Percentiles rank a stretch among this genome's conserved stretches.
These are phyloP conservation scores for Wickerhamia fluorescens DNA, from an alignment of 805 yeast genomes.

Conservation along the genomic window DNA sequence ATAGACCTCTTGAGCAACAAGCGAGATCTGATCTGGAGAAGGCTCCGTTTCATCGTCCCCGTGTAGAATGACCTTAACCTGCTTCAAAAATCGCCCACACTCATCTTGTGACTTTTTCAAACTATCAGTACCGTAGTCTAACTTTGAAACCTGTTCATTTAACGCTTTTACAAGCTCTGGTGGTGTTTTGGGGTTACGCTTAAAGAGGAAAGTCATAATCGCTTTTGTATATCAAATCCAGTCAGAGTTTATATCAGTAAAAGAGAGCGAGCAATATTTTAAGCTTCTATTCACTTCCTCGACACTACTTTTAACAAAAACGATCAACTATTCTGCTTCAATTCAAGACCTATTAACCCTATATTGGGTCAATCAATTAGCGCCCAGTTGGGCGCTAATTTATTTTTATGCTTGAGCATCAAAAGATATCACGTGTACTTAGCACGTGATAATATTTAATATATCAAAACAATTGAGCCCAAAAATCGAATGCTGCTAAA, in stretches of 20 bases:
- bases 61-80: slow-evolving; percentile 56
- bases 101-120: slow-evolving; percentile 61
- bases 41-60: slow-evolving; percentile 64
- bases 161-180: slow-evolving; percentile 72
- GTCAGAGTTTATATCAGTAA: background rate
- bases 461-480: too few species aligned
- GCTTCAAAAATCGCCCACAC: slow-evolving; percentile 54
- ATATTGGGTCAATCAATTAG: too few species aligned
- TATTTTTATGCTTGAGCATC: too few species aligned
- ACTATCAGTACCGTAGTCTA: slow-evolving; percentile 40
- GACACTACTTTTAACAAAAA: too few species aligned
- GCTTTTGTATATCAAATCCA: background rate
- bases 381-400: too few species aligned
- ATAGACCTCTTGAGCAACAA: slow-evolving; percentile 74
- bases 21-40: slow-evolving; percentile 67
- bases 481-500: too few species aligned
- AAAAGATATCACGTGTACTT: too few species aligned
- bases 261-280: too few species aligned
- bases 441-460: too few species aligned
- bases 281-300: too few species aligned
- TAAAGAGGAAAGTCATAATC: slow-evolving; percentile 87
- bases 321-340: too few species aligned
- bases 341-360: too few species aligned
- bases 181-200: slow-evolving; percentile 86
- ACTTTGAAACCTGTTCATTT: slow-evolving; percentile 63